These are phyloP conservation scores for Vigna angularis DNA, from an alignment of 306 rosid species.

Conservation along the genomic window DNA sequence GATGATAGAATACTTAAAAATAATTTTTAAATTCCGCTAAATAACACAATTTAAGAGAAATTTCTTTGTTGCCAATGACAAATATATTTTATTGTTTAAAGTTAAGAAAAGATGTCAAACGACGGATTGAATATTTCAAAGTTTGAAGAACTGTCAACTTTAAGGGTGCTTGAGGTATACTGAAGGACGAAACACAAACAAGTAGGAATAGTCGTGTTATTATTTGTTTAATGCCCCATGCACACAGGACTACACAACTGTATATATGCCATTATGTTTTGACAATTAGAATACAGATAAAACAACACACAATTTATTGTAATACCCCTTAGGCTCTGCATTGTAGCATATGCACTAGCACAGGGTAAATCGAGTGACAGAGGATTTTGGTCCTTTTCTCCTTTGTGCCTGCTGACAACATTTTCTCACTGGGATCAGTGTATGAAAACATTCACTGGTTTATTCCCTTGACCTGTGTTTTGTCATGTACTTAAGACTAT, in stretches of 20 bases:
- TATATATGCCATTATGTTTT: background rate
- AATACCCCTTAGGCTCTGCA: background rate
- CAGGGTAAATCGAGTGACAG: background rate
- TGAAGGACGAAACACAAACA: background rate
- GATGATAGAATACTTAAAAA: background rate
- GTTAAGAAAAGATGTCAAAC: background rate
- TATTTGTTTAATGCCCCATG: background rate
- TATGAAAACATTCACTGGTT: background rate
- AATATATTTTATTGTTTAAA: background rate
- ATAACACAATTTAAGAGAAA: background rate
- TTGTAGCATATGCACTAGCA: background rate
- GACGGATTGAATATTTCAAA: background rate
- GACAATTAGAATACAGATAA: background rate
- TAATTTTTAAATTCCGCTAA: slow-evolving; percentile 20
- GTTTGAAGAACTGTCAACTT: background rate
- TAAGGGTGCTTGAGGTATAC: background rate
- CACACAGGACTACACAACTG: background rate
- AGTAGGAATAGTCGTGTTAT: background rate
- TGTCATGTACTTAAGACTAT: background rate
- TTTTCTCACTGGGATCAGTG: background rate
- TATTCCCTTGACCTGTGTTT: background rate
- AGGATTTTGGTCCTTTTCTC: background rate
- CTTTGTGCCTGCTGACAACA: background rate
- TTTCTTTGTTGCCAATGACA: background rate
- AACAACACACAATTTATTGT: background rate